phyloP scores from a whole-genome alignment of 2,329 filamentous ascomycete genomes.

The Kalmusia sp. region DNA sequence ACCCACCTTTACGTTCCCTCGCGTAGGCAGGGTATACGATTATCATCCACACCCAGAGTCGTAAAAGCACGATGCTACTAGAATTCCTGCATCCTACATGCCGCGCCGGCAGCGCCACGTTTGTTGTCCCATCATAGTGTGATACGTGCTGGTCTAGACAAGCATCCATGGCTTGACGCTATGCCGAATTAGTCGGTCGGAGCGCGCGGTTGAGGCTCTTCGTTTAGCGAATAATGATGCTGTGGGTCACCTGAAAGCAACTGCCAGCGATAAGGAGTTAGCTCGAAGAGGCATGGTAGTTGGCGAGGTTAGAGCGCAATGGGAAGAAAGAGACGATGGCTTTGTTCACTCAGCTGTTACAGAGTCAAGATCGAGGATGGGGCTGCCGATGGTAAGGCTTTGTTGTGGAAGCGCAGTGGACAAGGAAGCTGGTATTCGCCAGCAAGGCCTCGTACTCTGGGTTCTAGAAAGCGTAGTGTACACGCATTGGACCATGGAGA shows the following conservation, averaged over 20 bases:
- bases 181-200: neutral
- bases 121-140: neutral
- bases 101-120: neutral
- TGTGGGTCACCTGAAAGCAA: neutral
- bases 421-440: neutral
- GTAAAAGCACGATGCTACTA: neutral
- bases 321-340: neutral
- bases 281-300: neutral
- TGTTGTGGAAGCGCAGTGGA: neutral
- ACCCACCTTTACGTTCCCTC: neutral
- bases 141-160: neutral
- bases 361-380: neutral
- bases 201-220: neutral
- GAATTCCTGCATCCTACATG: neutral
- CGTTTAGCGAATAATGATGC: neutral
- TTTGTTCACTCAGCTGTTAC: neutral
- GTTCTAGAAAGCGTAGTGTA: neutral
- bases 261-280: neutral
- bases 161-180: conserved; percentile 2
- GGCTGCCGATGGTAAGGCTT: neutral
- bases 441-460: neutral
- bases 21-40: neutral
- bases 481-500: neutral
- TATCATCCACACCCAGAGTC: neutral
- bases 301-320: neutral